phyloP scores from a whole-genome alignment of 2,329 filamentous ascomycete genomes.

The Scedosporium minutisporum region DNA sequence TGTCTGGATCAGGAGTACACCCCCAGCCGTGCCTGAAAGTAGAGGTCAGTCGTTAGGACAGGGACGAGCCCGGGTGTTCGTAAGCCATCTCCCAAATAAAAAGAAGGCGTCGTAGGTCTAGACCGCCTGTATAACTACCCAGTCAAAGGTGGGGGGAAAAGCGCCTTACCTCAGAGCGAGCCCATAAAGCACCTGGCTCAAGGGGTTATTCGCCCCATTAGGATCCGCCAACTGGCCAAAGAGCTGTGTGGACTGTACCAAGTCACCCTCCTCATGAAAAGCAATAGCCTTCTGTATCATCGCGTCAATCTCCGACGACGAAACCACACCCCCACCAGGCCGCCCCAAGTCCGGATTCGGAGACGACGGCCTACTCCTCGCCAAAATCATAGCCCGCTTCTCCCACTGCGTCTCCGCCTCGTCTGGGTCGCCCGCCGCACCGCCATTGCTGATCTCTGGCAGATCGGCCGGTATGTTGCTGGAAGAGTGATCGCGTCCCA shows the following conservation, averaged over 20 bases:
- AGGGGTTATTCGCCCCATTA: slow-evolving; percentile 75
- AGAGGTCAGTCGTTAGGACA: background rate
- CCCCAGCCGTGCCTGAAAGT: slow-evolving; percentile 80
- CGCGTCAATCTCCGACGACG: slow-evolving; percentile 45
- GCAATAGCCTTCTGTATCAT: slow-evolving; percentile 94
- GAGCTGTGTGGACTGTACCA: slow-evolving; percentile 70
- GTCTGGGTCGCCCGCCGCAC: slow-evolving; percentile 31
- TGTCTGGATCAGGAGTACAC: slow-evolving; percentile 59
- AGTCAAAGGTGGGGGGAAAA: background rate
- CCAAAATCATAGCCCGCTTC: slow-evolving; percentile 81
- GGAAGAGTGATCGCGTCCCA: slow-evolving; percentile 51
- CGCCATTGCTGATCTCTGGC: slow-evolving; percentile 53
- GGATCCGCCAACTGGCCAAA: slow-evolving; percentile 80
- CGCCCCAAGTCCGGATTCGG: slow-evolving; percentile 16
- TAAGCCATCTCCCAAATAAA: background rate
- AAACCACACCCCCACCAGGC: slow-evolving; percentile 21
- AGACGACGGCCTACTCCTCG: slow-evolving; percentile 29
- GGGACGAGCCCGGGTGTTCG: background rate
- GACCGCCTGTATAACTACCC: too few relatives aligned
- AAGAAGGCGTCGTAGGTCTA: too few relatives aligned
- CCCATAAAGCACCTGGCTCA: slow-evolving; percentile 93
- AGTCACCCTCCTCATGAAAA: slow-evolving; percentile 75
- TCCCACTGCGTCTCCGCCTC: slow-evolving; percentile 74
- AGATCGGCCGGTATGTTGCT: slow-evolving; percentile 70
- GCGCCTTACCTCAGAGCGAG: slow-evolving; percentile 68